phyloP scores from a whole-genome alignment of 169 alveolate genomes.

The Eimeria sp. region DNA sequence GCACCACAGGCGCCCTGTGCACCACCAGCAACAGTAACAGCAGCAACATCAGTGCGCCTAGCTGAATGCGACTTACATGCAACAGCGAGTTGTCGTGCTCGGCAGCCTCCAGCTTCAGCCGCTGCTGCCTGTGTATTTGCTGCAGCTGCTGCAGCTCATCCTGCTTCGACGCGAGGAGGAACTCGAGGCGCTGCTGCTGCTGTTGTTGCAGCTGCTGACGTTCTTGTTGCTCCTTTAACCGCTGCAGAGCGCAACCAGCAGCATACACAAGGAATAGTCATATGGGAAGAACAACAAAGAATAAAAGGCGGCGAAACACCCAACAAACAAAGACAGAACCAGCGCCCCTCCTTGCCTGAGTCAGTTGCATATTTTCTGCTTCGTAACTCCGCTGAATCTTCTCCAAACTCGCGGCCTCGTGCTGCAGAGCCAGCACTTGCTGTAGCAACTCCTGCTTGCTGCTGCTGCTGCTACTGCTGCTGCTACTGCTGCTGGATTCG shows the following conservation, averaged over 20 bases:
- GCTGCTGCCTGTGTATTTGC: conserved; percentile 64
- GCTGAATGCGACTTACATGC: background rate
- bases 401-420: conserved; percentile 29
- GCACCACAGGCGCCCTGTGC: background rate
- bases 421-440: conserved; percentile 55
- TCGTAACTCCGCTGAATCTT: conserved; percentile 52
- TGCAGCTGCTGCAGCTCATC: conserved; percentile 75
- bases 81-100: conserved; percentile 62
- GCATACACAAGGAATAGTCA: background rate
- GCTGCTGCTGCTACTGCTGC: conserved; percentile 53
- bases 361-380: conserved; percentile 63
- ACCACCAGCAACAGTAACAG: background rate
- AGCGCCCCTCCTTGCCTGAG: conserved; percentile 30
- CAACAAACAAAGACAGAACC: background rate
- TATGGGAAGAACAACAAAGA: background rate
- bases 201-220: conserved; percentile 32
- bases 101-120: conserved; percentile 54
- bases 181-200: conserved; percentile 60
- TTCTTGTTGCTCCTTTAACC: conserved; percentile 36
- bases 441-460: conserved; percentile 40
- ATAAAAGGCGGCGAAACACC: background rate
- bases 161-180: conserved; percentile 62
- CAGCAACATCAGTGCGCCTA: background rate
- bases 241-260: conserved; percentile 15
- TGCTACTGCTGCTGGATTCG: conserved; percentile 15